phyloP scores from a whole-genome alignment of 2,329 filamentous ascomycete genomes.

The Epichloe glyceriae region DNA sequence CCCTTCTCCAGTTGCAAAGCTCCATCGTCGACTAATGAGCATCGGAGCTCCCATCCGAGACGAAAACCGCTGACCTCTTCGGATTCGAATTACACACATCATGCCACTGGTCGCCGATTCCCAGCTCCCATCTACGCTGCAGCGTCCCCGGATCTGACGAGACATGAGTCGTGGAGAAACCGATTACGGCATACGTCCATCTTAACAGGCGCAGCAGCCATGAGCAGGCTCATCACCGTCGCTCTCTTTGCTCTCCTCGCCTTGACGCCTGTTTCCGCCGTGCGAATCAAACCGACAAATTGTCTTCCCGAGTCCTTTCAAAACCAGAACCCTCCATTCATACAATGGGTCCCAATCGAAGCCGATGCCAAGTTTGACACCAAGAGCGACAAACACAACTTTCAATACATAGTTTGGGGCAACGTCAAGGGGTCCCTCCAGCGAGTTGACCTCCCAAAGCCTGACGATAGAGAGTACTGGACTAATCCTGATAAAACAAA shows the following conservation, averaged over 20 bases:
- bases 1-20: not conserved
- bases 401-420: constrained; percentile 74
- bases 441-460: constrained; percentile 43
- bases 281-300: constrained; percentile 68
- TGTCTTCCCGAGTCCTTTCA: constrained; percentile 56
- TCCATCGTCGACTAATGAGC: not conserved
- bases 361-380: constrained; percentile 65
- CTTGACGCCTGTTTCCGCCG: constrained; percentile 40
- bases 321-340: constrained; percentile 38
- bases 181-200: not conserved
- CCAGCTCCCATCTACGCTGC: not conserved
- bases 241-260: constrained; percentile 26
- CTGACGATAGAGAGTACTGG: constrained; percentile 48
- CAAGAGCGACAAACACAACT: constrained; percentile 42
- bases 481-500: constrained; percentile 41
- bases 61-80: not conserved
- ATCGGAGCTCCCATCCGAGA: not conserved
- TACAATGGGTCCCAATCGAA: constrained; percentile 70
- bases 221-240: constrained; percentile 17
- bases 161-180: not conserved
- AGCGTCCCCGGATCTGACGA: no score
- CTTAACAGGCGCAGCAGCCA: not conserved
- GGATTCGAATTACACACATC: not conserved
- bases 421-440: constrained; percentile 70
- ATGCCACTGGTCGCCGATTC: not conserved